A percentile compares a stretch with the other conserved stretches of the same genome.
These are phyloP conservation scores for Hypocreales sp. DNA, from an alignment of 2,329 filamentous ascomycete species.

Conservation along the genomic window DNA sequence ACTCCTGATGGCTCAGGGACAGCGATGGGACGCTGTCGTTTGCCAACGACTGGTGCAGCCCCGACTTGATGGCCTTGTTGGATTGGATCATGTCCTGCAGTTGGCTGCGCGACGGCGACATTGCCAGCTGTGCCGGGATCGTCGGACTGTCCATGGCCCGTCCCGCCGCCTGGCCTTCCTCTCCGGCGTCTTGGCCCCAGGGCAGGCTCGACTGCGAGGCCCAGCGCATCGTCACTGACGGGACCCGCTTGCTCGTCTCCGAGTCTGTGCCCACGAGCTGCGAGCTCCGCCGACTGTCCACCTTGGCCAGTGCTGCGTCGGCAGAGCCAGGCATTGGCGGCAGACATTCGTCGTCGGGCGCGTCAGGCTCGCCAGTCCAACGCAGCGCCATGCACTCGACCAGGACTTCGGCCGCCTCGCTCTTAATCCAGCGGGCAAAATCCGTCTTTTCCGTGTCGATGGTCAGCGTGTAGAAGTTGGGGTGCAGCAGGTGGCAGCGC, in stretches of 20 bases:
- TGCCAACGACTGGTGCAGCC: constrained; percentile 35
- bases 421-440: constrained; percentile 62
- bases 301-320: constrained; percentile 22
- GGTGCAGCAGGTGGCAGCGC: constrained; percentile 58
- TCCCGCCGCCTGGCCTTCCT: constrained; percentile 19
- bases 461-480: constrained; percentile 71
- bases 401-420: constrained; percentile 65
- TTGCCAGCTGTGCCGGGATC: constrained; percentile 32
- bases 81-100: constrained; percentile 45
- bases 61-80: constrained; percentile 41
- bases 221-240: constrained; percentile 19
- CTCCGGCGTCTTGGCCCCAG: constrained; percentile 31
- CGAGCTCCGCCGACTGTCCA: constrained; percentile 36
- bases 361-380: constrained; percentile 10
- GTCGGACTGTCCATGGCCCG: constrained; percentile 44
- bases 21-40: constrained; percentile 44
- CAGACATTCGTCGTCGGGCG: constrained; percentile 8
- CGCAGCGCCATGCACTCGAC: constrained; percentile 65
- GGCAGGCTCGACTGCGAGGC: constrained; percentile 35
- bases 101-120: constrained; percentile 36
- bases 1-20: constrained; percentile 34
- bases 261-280: constrained; percentile 34
- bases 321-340: constrained; percentile 8
- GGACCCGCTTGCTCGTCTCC: constrained; percentile 20
- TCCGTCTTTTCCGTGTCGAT: constrained; percentile 68